phyloP scores from a whole-genome alignment of 1,284 basidiomycete species.

The Lentinula novae-zelandiae region DNA sequence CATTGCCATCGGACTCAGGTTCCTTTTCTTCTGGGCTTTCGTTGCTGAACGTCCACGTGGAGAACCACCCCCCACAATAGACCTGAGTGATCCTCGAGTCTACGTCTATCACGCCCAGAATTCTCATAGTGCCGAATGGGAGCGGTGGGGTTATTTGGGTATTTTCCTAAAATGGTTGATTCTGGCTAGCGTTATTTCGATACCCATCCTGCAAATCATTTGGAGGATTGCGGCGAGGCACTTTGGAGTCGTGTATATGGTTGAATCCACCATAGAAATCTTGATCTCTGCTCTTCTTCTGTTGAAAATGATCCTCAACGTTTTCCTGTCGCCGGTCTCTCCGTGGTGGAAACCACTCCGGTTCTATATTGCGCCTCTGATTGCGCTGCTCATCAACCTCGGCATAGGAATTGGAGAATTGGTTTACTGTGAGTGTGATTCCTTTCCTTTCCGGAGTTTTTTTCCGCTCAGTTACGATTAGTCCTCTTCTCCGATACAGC shows the following conservation, averaged over 20 bases:
- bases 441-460: background rate
- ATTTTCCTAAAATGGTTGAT: slow-evolving; percentile 47
- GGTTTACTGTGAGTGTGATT: slow-evolving; percentile 22
- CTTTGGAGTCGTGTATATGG: slow-evolving; percentile 51
- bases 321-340: slow-evolving; percentile 37
- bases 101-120: slow-evolving; percentile 3
- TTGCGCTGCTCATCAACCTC: slow-evolving; percentile 49
- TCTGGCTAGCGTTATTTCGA: slow-evolving; percentile 38
- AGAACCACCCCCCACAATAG: slow-evolving; percentile 26
- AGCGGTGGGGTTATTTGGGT: slow-evolving; percentile 56
- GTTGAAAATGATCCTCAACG: slow-evolving; percentile 59
- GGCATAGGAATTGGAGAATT: slow-evolving; percentile 56
- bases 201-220: slow-evolving; percentile 55
- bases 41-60: slow-evolving; percentile 53
- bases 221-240: slow-evolving; percentile 54
- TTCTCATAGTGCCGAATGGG: slow-evolving; percentile 58
- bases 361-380: slow-evolving; percentile 49
- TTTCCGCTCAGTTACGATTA: slow-evolving; percentile 24
- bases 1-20: slow-evolving; percentile 54
- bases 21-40: slow-evolving; percentile 67
- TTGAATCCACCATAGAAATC: slow-evolving; percentile 55
- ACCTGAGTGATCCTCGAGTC: slow-evolving; percentile 13
- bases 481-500: slow-evolving; percentile 67
- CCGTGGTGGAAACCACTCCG: slow-evolving; percentile 42
- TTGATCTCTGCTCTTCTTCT: slow-evolving; percentile 55